Conservation (phyloP, 805 yeast genomes). For the Clavispora santaluciae region DNA sequence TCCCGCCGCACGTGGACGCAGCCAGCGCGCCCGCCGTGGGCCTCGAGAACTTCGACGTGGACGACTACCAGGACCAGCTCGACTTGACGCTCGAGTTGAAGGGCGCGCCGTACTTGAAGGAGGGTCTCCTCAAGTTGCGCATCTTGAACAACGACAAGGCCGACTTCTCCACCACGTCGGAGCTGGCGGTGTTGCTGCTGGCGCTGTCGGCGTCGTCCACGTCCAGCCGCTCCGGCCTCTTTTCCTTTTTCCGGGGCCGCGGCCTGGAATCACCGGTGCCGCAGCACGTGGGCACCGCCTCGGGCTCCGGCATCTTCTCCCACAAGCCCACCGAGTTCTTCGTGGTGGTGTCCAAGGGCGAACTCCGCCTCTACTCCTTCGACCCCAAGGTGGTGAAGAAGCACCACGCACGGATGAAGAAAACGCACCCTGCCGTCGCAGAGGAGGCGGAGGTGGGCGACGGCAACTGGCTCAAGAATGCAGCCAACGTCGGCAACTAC, state of each 20-base stretch:
- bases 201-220: conserved; percentile 10
- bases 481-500: conserved; percentile 51
- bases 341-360: conserved; percentile 67
- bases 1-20: background rate
- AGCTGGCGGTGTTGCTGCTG: conserved; percentile 5
- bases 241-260: conserved; percentile 16
- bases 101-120: conserved; percentile 78
- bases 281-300: conserved; percentile 9
- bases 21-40: conserved; percentile 3
- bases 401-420: conserved; percentile 29
- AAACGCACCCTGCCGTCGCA: conserved; percentile 17
- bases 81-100: conserved; percentile 59
- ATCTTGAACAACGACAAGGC: conserved; percentile 34
- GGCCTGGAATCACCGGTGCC: conserved; percentile 1
- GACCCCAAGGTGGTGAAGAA: conserved; percentile 40
- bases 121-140: conserved; percentile 53
- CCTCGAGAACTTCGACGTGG: conserved; percentile 35
- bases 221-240: conserved; percentile 7
- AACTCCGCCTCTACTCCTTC: conserved; percentile 53
- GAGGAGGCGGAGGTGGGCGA: conserved; percentile 43
- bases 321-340: conserved; percentile 43
- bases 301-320: conserved; percentile 13
- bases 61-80: conserved; percentile 42
- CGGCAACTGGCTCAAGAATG: conserved; percentile 67
- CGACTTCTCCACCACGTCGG: conserved; percentile 16